Percentiles rank a stretch among this genome's conserved stretches.
phyloP scores from a whole-genome alignment of 1,284 basidiomycete species.

The Cystobasidium pallidum region DNA sequence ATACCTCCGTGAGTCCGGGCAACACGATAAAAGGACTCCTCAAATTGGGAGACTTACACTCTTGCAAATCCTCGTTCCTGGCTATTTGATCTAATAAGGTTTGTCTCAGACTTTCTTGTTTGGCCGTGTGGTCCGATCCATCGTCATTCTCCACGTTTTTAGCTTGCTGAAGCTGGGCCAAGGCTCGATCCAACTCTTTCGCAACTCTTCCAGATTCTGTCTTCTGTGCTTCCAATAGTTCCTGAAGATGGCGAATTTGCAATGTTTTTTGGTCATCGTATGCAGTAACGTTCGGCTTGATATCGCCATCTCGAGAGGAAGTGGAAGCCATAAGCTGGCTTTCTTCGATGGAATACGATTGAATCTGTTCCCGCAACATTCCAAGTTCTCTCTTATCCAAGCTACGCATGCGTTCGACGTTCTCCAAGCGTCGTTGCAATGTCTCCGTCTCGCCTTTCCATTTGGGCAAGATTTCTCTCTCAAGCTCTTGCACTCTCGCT shows the following conservation, averaged over 20 bases:
- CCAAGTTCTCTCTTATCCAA: constrained; percentile 51
- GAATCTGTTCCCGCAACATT: constrained; percentile 52
- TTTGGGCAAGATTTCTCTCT: constrained; percentile 43
- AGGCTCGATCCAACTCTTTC: constrained; percentile 8
- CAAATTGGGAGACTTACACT: constrained; percentile 41
- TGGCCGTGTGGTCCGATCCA: background rate
- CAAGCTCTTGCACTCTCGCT: constrained; percentile 47
- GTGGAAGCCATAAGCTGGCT: constrained; percentile 48
- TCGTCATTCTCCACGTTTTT: background rate
- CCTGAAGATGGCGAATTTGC: constrained; percentile 45
- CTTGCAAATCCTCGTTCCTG: constrained; percentile 50
- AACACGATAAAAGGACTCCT: background rate
- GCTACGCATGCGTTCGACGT: constrained; percentile 44
- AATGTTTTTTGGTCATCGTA: constrained; percentile 39
- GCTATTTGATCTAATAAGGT: constrained; percentile 46
- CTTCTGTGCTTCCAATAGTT: constrained; percentile 50
- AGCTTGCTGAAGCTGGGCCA: constrained; percentile 5
- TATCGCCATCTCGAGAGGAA: constrained; percentile 38
- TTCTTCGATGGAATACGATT: constrained; percentile 53
- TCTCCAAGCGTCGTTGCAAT: constrained; percentile 33
- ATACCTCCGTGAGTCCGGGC: constrained; percentile 17
- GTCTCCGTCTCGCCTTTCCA: constrained; percentile 31
- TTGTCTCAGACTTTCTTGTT: constrained; percentile 8
- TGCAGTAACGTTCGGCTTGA: constrained; percentile 21
- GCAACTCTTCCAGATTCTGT: constrained; percentile 46